Conservation (phyloP, 768 basidiomycete species). For the Suillus bovinus region DNA sequence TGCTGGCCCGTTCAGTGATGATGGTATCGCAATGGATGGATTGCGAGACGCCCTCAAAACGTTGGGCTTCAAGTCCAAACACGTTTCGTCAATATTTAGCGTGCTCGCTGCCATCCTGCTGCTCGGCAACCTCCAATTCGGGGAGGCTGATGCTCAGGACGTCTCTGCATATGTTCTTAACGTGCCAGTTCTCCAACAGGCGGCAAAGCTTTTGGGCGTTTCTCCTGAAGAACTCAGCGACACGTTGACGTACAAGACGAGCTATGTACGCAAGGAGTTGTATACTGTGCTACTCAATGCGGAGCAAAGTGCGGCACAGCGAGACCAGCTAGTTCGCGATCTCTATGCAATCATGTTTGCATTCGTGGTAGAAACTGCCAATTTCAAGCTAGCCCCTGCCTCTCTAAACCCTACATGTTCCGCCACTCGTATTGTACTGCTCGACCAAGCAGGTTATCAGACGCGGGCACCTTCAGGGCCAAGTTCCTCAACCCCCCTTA, state of each 20-base stretch:
- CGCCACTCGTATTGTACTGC: conserved; percentile 49
- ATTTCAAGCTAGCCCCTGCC: conserved; percentile 53
- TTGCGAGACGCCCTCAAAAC: conserved; percentile 54
- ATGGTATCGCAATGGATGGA: conserved; percentile 57
- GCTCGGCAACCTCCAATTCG: conserved; percentile 59
- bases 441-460: conserved; percentile 61
- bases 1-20: conserved; percentile 61
- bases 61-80: conserved; percentile 64
- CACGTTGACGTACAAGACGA: conserved; percentile 55
- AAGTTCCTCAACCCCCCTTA: conserved; percentile 47
- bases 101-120: conserved; percentile 54
- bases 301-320: conserved; percentile 50
- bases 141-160: conserved; percentile 53
- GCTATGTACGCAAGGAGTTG: conserved; percentile 58
- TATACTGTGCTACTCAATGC: conserved; percentile 55
- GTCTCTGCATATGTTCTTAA: conserved; percentile 54
- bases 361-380: conserved; percentile 63
- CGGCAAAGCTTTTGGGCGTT: conserved; percentile 52
- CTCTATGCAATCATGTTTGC: conserved; percentile 66
- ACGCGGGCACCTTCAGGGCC: conserved; percentile 46
- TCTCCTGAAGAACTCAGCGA: conserved; percentile 53
- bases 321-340: conserved; percentile 56
- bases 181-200: conserved; percentile 47
- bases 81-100: conserved; percentile 52
- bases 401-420: conserved; percentile 40